Base-by-base conservation (phyloP, 2,329 filamentous ascomycete species). In the Fusarium haematococcum region DNA sequence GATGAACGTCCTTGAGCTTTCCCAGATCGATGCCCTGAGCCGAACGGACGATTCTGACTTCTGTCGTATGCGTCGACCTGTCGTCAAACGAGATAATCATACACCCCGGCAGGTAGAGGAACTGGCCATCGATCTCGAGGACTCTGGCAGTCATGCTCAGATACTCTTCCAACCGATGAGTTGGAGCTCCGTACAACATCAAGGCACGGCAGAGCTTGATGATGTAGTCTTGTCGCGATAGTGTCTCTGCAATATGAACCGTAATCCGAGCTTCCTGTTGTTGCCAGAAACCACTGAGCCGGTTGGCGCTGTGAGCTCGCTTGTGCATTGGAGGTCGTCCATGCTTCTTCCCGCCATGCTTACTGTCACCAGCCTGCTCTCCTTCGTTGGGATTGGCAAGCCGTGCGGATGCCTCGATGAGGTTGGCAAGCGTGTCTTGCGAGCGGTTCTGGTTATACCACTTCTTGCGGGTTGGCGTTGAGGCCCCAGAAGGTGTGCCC, bases 51-150 rank as follows among this genome's bases (percentile, higher is more conserved):
- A 93, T 89, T 72, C 91, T 89, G 68, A 93, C 90, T 76, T 92
- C 91, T 18, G 90, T 91, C 1, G 91, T 93, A 72, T 92, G 91
- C 0, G 90, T 91, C 0, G 87, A 84, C 59, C 80, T 83, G 75
- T 95, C 93, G 79, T 94, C 95, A 78, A 98, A 98, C 0, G 94
- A 96, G 76, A 97, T 91, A 67, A 98, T 93, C 95, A 98, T 98
- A 78, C 94, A 97, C 6, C 94, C 94, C 0, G 95, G 95, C 41
- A 98, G 89, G 78, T 98, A 98, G 30, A 98, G 85, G 77, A 97
- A 98, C 77, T 97, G 94, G 9, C 93, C 93, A 72, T 97, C 93
- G 33, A 97, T 95, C 81, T 95, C 93, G 39, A 98, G 88, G 5
- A 95, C 93, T 23, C 93, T 89, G 6, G 95, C 92, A 6, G 93